Percentiles rank a stretch among this genome's conserved stretches.
These are phyloP conservation scores for Podospora sp. DNA, from an alignment of 495 filamentous ascomycete genomes.

Conservation along the genomic window DNA sequence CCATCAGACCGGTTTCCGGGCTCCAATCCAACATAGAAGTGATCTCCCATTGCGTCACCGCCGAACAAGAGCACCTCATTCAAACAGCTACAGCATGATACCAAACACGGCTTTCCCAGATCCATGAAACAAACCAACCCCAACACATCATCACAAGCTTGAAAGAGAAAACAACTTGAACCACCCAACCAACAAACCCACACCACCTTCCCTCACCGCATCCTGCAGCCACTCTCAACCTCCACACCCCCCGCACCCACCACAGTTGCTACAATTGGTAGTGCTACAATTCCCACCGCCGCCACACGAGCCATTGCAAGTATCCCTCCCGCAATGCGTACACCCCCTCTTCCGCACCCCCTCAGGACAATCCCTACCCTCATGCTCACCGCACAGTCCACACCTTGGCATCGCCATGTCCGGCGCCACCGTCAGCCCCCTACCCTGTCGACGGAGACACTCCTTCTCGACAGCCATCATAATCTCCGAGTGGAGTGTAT, in stretches of 20 bases:
- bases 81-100: no score
- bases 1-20: no score
- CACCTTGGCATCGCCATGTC: not conserved
- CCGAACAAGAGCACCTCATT: no score
- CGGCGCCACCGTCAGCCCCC: not conserved
- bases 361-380: not conserved
- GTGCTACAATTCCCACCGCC: not conserved
- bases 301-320: not conserved
- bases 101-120: no score
- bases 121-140: no score
- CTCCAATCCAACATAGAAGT: no score
- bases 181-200: not conserved
- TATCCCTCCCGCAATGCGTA: not conserved
- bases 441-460: not conserved
- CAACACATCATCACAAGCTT: no score
- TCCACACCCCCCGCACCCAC: not conserved
- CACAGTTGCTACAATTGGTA: not conserved
- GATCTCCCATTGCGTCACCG: no score
- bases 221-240: not conserved
- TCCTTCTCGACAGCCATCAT: not conserved
- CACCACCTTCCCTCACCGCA: not conserved
- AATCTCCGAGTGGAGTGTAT: not conserved
- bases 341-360: not conserved
- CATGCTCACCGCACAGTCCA: not conserved
- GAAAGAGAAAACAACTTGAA: no score